Base-by-base conservation (phyloP, 768 basidiomycete genomes). In the Phylloporus sp. region DNA sequence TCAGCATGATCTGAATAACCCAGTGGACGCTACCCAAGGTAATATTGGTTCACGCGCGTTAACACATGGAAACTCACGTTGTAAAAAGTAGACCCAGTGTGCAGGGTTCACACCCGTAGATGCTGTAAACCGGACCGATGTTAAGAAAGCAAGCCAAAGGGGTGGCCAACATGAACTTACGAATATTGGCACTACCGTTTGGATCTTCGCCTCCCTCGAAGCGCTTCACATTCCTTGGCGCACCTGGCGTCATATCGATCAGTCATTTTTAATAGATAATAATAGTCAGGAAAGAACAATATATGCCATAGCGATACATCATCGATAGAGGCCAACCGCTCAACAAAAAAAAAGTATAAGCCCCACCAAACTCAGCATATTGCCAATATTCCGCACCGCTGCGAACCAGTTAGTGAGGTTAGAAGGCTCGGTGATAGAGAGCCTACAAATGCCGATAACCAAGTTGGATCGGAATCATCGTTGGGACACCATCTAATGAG, bases 311-410 rank as follows among this genome's bases (percentile, higher is more conserved):
- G 10, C 10, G 9, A 40, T 41, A 10, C 16, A 22, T 35, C 23
- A n/a, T 23, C 6, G 28, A 39, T 29, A 28, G 18, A 5, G 15
- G 27, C 4, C 10, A 15, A 24, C 22, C 26, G 22, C 29, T 24
- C 6, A 7, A 15, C 5, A 13, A 13, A 47, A 22, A 39, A 29
- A 28, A 35, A 8, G 27, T 16, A 16, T 24, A n/a, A n/a, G n/a
- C 20, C 64, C 13, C 53, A 64, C 77, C 62, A 20, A 70, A 71
- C 45, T 81, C 80, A 22, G 58, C 38, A 56, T 72, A 76, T 42
- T 80, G 71, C 80, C 80, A 81, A 56, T 76, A 81, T 50, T 74
- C 73, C 9, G 59, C 59, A 20, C 60, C 70, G 24, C 73, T 73
- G 18, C 12, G 28, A 47, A 26, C 29, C 45, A 9, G 36, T 32